Percentiles rank a stretch among this genome's conserved stretches.
Conservation (phyloP, 75 land plant species). For the Azolla pinnata region DNA sequence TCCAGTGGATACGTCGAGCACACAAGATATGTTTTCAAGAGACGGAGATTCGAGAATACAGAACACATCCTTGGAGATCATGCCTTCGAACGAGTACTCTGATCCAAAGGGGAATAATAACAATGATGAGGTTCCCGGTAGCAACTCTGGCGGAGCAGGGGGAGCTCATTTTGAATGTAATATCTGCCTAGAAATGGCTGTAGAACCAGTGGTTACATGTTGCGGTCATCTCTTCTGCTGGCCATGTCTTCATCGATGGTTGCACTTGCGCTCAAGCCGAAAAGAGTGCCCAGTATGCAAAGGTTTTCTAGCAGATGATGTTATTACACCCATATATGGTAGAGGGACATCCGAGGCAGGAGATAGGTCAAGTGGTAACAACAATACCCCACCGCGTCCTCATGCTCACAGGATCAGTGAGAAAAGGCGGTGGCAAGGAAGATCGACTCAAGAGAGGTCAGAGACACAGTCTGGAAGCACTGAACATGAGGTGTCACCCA, state of each 20-base stretch:
- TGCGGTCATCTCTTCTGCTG: conserved; percentile 93
- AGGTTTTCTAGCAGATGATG: conserved; percentile 43
- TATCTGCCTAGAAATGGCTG: conserved; percentile 66
- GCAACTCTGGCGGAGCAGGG: background rate
- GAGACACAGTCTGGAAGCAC: background rate
- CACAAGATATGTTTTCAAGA: background rate
- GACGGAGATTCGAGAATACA: background rate
- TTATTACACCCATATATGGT: conserved; percentile 73
- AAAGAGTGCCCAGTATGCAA: conserved; percentile 90
- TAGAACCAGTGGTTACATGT: conserved; percentile 68
- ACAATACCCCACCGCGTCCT: conserved; percentile 4
- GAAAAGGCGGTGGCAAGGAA: conserved; percentile 1
- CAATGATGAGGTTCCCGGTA: background rate
- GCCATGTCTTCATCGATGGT: conserved; percentile 79
- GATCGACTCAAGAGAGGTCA: background rate
- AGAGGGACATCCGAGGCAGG: conserved; percentile 22
- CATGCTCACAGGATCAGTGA: conserved; percentile 3
- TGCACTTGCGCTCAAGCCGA: conserved; percentile 46
- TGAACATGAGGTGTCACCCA: background rate
- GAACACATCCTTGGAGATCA: conserved; percentile 4
- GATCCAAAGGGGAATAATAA: too few relatives aligned
- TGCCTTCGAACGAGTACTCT: conserved; percentile 3
- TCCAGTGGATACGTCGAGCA: background rate
- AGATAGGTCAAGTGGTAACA: background rate
- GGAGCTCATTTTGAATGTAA: conserved; percentile 62